Conservation (phyloP, 139 green algal species). For the Chlorella sp. region DNA sequence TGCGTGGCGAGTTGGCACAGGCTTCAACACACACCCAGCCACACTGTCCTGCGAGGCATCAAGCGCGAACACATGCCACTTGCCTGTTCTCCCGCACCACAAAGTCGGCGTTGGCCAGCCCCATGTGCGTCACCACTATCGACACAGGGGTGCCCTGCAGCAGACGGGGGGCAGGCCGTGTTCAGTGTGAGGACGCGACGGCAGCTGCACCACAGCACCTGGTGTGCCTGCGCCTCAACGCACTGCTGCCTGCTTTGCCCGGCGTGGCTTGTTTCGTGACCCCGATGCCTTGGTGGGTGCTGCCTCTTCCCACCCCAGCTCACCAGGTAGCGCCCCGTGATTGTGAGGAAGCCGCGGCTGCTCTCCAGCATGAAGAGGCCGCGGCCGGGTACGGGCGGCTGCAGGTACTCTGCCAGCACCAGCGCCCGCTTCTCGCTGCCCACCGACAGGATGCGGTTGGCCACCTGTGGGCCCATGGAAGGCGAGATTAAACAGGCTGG, state of each 20-base stretch:
- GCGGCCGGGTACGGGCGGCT: conserved; percentile 40
- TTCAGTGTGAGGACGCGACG: too few relatives aligned
- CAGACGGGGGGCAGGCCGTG: too few relatives aligned
- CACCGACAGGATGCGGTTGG: conserved; percentile 76
- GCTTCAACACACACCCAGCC: too few relatives aligned
- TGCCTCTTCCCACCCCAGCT: too few relatives aligned
- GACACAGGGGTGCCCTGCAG: conserved; percentile 51
- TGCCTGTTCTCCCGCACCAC: conserved; percentile 56
- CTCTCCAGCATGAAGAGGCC: conserved; percentile 62
- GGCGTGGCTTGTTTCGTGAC: too few relatives aligned
- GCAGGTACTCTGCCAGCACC: conserved; percentile 62
- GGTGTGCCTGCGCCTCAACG: too few relatives aligned
- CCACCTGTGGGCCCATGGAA: conserved; percentile 38
- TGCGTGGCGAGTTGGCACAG: too few relatives aligned
- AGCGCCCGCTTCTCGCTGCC: conserved; percentile 66
- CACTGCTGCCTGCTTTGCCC: too few relatives aligned
- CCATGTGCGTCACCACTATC: conserved; percentile 81
- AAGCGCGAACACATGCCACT: background rate
- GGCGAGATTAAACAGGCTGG: too few relatives aligned
- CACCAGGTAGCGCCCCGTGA: conserved; percentile 64
- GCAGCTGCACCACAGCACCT: too few relatives aligned
- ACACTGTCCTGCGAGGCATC: too few relatives aligned
- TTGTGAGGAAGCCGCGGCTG: conserved; percentile 75
- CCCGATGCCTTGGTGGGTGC: too few relatives aligned
- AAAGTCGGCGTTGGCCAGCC: conserved; percentile 79